A percentile compares a stretch with the other conserved stretches of the same genome.
phyloP scores from a whole-genome alignment of 2,329 filamentous ascomycete species.

The Plectosphaerella sp. region DNA sequence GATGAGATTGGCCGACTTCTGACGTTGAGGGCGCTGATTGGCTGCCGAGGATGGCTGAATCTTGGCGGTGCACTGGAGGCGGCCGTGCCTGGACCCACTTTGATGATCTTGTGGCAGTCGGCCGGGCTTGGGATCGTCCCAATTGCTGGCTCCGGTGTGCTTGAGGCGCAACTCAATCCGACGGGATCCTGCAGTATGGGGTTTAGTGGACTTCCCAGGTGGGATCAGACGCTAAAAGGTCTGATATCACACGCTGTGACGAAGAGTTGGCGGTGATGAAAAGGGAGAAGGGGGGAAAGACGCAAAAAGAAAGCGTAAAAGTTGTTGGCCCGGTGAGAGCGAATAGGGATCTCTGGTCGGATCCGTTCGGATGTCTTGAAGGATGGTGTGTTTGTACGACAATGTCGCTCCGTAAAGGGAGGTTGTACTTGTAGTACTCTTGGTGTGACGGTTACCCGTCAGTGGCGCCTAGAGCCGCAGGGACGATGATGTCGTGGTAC shows the following conservation, averaged over 20 bases:
- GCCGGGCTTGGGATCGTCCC: neutral
- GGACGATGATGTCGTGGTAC: neutral
- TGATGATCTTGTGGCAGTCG: neutral
- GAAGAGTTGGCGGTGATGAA: no score
- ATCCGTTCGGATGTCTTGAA: no score
- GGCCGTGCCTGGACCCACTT: neutral
- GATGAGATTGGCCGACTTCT: conserved; percentile 1
- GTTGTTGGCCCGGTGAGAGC: neutral
- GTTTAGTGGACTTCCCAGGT: no score
- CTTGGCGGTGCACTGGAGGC: neutral
- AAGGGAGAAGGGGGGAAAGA: neutral
- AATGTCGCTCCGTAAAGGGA: neutral
- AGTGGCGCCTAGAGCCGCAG: neutral
- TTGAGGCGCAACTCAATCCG: no score
- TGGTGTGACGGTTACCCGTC: neutral
- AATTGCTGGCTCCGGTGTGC: no score
- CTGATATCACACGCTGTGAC: no score
- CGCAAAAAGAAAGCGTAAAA: neutral
- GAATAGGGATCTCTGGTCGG: no score
- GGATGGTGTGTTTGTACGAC: no score
- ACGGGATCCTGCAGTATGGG: no score
- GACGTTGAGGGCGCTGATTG: conserved; percentile 2
- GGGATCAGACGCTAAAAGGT: no score
- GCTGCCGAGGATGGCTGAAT: neutral
- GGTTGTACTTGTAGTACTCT: neutral